Base-by-base conservation (phyloP, 2,329 filamentous ascomycete genomes). In the Arthrobotrys musiformis region DNA sequence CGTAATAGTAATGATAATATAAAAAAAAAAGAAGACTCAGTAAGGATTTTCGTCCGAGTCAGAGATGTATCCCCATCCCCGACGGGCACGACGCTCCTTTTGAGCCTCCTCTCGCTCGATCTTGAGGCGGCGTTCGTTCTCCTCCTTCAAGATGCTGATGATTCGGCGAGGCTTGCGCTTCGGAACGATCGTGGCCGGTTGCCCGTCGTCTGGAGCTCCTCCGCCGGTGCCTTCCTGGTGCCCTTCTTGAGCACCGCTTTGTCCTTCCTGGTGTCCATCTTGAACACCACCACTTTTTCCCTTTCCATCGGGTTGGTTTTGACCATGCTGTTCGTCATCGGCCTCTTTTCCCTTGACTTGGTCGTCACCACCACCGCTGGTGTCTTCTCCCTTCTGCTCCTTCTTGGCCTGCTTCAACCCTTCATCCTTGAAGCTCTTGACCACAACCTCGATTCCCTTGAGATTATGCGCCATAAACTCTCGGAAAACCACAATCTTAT, bases 401-500 rank as follows among this genome's bases (percentile, higher is more conserved):
- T 73, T 62, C 58, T 78, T 78, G 5, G 58, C 74, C 22, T 63
- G 17, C 19, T 69, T 67, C 30, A 78, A 44, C 9, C n/a, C 44
- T 19, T 73, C 63, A 19, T 73, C 69, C 37, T 78, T 68, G 44
- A 73, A 78, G 50, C 64, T 40, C 40, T 68, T 73, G 13, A 69
- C 62, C 2, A 78, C 69, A n/a, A 78, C 62, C 19, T 78, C 69
- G 15, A 78, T 66, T 0, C 68, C 74, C 35, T 60, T 72, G 33
- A 78, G 33, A 30, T 78, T 78, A 24, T 68, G 62, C 1, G 74
- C 66, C 74, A 78, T 78, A 24, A 78, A 78, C 24, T 70, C 54
- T 4, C 74, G 44, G 24, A 78, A 78, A 7, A 67, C 46, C 1
- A n/a, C 58, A 19, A 78, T 24, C 22, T 78, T 73, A 4, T 60